These are phyloP conservation scores for Scorias spongiosa DNA, from an alignment of 2,329 filamentous ascomycete species.

Conservation along the genomic window DNA sequence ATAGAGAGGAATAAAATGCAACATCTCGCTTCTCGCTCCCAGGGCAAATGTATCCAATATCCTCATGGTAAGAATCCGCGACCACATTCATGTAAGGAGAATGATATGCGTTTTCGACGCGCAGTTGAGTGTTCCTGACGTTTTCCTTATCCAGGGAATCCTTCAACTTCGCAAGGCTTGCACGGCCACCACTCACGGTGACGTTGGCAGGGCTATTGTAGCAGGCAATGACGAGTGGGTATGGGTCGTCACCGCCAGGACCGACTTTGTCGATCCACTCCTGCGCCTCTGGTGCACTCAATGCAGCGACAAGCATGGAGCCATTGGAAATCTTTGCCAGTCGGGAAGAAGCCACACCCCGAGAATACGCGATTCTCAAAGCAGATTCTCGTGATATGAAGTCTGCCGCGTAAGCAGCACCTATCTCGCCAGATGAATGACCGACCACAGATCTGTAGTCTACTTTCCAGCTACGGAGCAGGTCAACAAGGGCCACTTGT, in stretches of 20 bases:
- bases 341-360: constrained; percentile 4
- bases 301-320: no score
- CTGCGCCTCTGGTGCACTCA: no score
- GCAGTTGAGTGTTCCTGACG: background rate
- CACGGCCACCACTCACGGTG: background rate
- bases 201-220: background rate
- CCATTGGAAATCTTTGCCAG: no score
- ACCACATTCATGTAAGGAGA: background rate
- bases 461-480: constrained; percentile 17
- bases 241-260: no score
- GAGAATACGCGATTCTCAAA: constrained; percentile 8
- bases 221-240: background rate
- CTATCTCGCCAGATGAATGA: constrained; percentile 21
- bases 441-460: constrained; percentile 12
- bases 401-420: constrained; percentile 16
- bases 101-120: background rate
- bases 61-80: background rate
- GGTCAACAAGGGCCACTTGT: constrained; percentile 34
- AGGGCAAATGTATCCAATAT: background rate
- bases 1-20: background rate
- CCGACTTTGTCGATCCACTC: no score
- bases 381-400: constrained; percentile 8
- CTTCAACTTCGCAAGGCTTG: background rate
- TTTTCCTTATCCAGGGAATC: background rate
- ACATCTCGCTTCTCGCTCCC: background rate